phyloP scores from a whole-genome alignment of 139 green algal species.

The Chlorella sp. region DNA sequence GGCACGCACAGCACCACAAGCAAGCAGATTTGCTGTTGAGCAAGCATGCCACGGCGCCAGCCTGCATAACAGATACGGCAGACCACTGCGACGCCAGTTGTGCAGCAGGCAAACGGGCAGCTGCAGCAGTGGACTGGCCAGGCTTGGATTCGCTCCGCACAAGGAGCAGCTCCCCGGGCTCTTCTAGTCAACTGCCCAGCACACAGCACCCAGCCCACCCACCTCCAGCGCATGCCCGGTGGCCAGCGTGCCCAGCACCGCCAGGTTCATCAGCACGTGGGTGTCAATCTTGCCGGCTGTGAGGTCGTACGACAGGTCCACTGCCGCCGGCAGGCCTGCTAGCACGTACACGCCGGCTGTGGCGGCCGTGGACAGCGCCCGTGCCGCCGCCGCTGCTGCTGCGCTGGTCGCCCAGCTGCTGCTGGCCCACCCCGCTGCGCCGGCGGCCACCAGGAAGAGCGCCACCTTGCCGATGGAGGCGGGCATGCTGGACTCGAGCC shows the following conservation, averaged over 20 bases:
- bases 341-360: conserved; percentile 47
- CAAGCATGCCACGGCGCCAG: no score
- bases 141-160: no score
- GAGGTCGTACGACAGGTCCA: conserved; percentile 51
- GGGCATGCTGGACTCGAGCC: conserved; percentile 48
- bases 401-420: not conserved
- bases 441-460: conserved; percentile 18
- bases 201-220: not conserved
- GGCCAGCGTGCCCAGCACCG: conserved; percentile 72
- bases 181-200: no score
- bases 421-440: not conserved
- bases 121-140: no score
- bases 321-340: conserved; percentile 39
- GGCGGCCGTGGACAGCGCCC: not conserved
- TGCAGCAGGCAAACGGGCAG: not conserved
- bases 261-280: conserved; percentile 85
- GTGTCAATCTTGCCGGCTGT: conserved; percentile 70
- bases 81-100: no score
- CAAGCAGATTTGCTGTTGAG: no score
- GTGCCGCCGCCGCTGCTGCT: conserved; percentile 1
- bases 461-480: conserved; percentile 35
- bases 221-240: conserved; percentile 79
- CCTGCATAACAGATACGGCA: no score
- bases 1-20: no score
- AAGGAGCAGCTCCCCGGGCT: no score